Evolutionary conservation across 495 filamentous ascomycete species (phyloP).

Genomic region (Oidiodendron maius): DNA sequence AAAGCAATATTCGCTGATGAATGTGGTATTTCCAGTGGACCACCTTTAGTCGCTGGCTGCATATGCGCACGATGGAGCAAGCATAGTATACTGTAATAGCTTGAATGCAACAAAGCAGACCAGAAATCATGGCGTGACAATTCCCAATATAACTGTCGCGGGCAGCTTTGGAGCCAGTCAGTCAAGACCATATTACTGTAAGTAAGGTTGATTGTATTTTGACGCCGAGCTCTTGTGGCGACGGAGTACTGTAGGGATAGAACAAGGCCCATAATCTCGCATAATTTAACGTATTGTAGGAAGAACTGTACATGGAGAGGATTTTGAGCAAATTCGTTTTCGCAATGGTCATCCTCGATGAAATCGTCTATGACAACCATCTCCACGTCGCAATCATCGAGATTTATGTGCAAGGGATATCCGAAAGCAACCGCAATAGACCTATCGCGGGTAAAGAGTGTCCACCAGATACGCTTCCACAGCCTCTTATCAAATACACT

Average conservation of each 20-base stretch:
- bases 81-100: slow-evolving; percentile 97
- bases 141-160: slow-evolving; percentile 88
- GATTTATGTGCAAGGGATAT: slow-evolving; percentile 82
- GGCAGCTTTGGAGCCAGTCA: slow-evolving; percentile 97
- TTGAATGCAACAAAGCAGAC: slow-evolving; percentile 88
- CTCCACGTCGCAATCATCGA: slow-evolving; percentile 97
- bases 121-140: slow-evolving; percentile 87
- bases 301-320: slow-evolving; percentile 97
- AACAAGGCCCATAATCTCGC: slow-evolving; percentile 98
- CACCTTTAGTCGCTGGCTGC: slow-evolving; percentile 73
- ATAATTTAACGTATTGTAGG: slow-evolving; percentile 94
- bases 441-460: slow-evolving; percentile 75
- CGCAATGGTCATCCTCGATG: slow-evolving; percentile 60
- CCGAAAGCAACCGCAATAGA: slow-evolving; percentile 84
- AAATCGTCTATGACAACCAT: slow-evolving; percentile 98
- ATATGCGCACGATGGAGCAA: slow-evolving; percentile 93
- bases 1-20: slow-evolving; percentile 95
- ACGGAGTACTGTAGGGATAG: slow-evolving; percentile 97
- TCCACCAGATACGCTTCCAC: slow-evolving; percentile 98
- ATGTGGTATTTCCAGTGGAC: slow-evolving; percentile 71
- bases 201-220: slow-evolving; percentile 91
- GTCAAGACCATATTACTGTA: slow-evolving; percentile 97
- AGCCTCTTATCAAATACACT: slow-evolving; percentile 84
- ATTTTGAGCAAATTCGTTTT: slow-evolving; percentile 73
- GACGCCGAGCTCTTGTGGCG: slow-evolving; percentile 78